Conservation (phyloP, 371 early-diverging fungal species). For the Sporodiniella umbellata region DNA sequence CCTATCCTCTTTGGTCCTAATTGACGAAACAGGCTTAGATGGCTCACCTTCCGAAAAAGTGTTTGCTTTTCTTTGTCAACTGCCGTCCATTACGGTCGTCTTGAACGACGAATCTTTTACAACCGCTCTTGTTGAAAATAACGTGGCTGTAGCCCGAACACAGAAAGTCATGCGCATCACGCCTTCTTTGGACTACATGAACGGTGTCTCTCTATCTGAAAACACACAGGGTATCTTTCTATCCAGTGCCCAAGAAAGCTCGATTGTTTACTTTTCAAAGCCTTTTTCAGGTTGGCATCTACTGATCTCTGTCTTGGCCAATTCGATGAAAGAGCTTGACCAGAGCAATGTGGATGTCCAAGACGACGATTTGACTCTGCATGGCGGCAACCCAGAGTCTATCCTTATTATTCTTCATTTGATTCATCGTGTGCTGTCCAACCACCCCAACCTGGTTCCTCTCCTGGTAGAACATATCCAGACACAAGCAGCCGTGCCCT, state of each 20-base stretch:
- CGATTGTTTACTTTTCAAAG: constrained; percentile 21
- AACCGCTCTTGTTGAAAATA: constrained; percentile 5
- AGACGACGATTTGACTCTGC: constrained; percentile 15
- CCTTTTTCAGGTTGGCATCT: constrained; percentile 40
- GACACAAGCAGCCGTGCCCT: not conserved
- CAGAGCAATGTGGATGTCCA: constrained; percentile 8
- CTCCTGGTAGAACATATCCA: constrained; percentile 32
- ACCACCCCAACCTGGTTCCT: constrained; percentile 16
- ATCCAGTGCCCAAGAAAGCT: constrained; percentile 8
- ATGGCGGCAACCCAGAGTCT: constrained; percentile 16
- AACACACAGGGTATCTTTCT: constrained; percentile 19
- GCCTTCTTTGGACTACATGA: constrained; percentile 1
- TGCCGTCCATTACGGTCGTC: constrained; percentile 21
- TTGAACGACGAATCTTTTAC: constrained; percentile 13
- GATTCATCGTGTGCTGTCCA: constrained; percentile 19
- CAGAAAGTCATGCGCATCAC: constrained; percentile 19
- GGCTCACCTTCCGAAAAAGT: constrained; percentile 12
- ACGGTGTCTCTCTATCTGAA: constrained; percentile 16
- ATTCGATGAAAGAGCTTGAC: constrained; percentile 9
- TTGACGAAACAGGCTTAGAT: not conserved
- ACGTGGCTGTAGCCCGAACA: constrained; percentile 1
- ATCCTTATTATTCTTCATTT: constrained; percentile 28
- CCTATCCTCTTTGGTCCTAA: constrained; percentile 25
- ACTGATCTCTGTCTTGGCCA: constrained; percentile 17
- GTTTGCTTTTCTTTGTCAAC: constrained; percentile 21